Base-by-base conservation (phyloP, 116 monocot species). In the Dioscorea cayenensis region DNA sequence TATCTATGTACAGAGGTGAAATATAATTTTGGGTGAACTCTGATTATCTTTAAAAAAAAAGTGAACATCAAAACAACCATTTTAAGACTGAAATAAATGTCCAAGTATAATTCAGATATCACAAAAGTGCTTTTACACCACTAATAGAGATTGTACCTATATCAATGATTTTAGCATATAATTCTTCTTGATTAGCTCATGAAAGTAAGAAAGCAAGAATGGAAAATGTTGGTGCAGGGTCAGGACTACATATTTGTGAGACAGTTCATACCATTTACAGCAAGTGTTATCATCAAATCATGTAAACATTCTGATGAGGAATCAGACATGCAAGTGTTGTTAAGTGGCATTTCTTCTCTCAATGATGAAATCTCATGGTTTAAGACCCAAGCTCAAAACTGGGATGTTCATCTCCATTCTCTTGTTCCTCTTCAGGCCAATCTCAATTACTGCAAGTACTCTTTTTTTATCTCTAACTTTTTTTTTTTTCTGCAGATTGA, bases 181-280 rank as follows among this genome's bases (percentile, higher is more conserved):
- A 25, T 25, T 25, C 25, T 25, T 25, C 25, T 25, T 32, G 32
- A 32, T 32, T 32, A 32, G 32, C 32, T 1, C 4, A 32, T 32
- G 32, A 32, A 3, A 32, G 32, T 32, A 32, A 32, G 32, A 32
- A 32, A 3, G 32, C 32, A 32, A 32, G 32, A 32, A 32, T 32
- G 2, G 4, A 32, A 32, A 32, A 32, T 32, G 4, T 32, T 32
- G 32, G 32, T 32, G 68, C 82, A 97, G 97, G 82, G 65, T 13
- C 97, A 97, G 76, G 97, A 97, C 65, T 93, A 90, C 74, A 70
- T 97, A 66, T 97, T 93, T 78, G 90, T 97, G 17, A 88, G 81
- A 73, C 83, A 84, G 76, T 93, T 93, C 79, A 79, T 97, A 18
- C 88, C 86, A 13, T 93, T 93, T 74, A 28, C 84, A 49, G 87